These are phyloP conservation scores for Austropuccinia psidii DNA, from an alignment of 1,284 basidiomycete genomes.

Conservation along the genomic window DNA sequence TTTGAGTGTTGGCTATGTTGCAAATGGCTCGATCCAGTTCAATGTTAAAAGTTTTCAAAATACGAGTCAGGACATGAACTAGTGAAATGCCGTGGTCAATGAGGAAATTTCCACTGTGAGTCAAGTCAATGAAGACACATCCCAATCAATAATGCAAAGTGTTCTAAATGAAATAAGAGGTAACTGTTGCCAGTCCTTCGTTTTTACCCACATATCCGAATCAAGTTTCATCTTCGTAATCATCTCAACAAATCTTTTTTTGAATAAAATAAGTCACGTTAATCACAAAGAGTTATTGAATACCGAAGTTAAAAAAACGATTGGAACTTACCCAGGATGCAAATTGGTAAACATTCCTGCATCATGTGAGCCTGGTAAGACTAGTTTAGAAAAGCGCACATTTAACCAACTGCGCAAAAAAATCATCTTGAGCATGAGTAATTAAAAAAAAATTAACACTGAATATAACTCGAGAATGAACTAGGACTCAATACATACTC, in stretches of 20 bases:
- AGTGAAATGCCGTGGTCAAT: slow-evolving; percentile 23
- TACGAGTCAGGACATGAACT: slow-evolving; percentile 11
- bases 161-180: background rate
- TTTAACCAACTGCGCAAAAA: slow-evolving; percentile 2
- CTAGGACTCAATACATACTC: background rate
- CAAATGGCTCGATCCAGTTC: slow-evolving; percentile 18
- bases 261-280: no score
- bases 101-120: slow-evolving; percentile 4
- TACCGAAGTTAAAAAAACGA: background rate
- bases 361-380: slow-evolving; percentile 31
- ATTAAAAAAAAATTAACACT: background rate
- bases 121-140: background rate
- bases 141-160: background rate
- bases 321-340: slow-evolving; percentile 11
- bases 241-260: slow-evolving; percentile 21
- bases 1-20: slow-evolving; percentile 32
- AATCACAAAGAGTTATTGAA: no score
- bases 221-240: slow-evolving; percentile 27
- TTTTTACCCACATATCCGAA: slow-evolving; percentile 5
- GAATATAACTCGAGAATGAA: background rate
- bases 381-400: slow-evolving; percentile 6
- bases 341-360: slow-evolving; percentile 23
- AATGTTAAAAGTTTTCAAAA: slow-evolving; percentile 25
- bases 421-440: background rate
- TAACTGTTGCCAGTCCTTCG: background rate